A percentile compares a stretch with the other conserved stretches of the same genome.
phyloP scores from a whole-genome alignment of 306 rosid species.

The Carpinus viminea region DNA sequence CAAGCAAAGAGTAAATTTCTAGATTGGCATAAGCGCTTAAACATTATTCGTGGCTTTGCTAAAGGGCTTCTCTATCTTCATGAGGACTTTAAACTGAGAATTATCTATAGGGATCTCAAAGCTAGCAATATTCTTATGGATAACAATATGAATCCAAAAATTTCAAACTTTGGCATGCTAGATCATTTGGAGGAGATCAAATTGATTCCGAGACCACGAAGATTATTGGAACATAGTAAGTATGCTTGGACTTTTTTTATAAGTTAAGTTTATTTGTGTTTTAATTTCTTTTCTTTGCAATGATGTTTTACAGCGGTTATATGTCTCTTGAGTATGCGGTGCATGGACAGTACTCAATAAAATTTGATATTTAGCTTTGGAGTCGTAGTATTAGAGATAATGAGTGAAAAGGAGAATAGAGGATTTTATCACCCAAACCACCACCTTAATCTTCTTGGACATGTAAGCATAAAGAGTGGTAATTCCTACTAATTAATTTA shows the following conservation, averaged over 20 bases:
- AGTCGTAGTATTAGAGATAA: constrained; percentile 45
- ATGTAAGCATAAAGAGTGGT: constrained; percentile 28
- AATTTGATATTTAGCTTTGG: constrained; percentile 54
- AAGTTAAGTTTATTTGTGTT: not conserved
- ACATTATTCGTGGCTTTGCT: constrained; percentile 31
- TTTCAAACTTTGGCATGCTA: constrained; percentile 59
- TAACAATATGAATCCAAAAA: constrained; percentile 53
- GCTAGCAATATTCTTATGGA: constrained; percentile 52
- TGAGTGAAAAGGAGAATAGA: constrained; percentile 52
- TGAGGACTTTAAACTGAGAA: constrained; percentile 32
- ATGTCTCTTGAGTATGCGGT: constrained; percentile 52
- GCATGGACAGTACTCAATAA: constrained; percentile 40
- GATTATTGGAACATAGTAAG: constrained; percentile 62
- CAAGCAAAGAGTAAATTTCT: not conserved
- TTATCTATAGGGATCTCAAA: constrained; percentile 49
- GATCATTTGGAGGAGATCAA: constrained; percentile 50
- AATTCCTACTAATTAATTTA: not conserved
- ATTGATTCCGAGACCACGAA: constrained; percentile 38
- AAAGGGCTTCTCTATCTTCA: constrained; percentile 37
- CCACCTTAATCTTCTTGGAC: constrained; percentile 47
- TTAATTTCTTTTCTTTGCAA: not conserved
- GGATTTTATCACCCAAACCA: constrained; percentile 34
- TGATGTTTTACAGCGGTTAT: constrained; percentile 37
- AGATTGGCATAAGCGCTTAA: constrained; percentile 27
- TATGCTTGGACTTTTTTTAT: not conserved